Conservation (phyloP, 768 basidiomycete species). For the Lyophyllum decastes region DNA sequence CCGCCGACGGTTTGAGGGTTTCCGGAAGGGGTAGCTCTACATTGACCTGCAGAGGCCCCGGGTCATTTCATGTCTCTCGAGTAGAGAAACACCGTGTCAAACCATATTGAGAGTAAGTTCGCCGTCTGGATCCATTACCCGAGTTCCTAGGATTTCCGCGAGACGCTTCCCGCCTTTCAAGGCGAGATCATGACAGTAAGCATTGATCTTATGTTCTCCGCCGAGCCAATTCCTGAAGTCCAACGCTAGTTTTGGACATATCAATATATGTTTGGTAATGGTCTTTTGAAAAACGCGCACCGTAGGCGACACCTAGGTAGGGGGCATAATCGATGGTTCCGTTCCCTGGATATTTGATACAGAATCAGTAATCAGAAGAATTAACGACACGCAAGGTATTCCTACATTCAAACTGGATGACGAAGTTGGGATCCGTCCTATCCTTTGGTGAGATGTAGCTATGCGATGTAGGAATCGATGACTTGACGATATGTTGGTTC, state of each 20-base stretch:
- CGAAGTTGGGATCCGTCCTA: conserved; percentile 36
- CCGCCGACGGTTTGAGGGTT: conserved; percentile 18
- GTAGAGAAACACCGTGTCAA: neutral
- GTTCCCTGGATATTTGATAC: conserved; percentile 50
- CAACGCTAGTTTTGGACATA: conserved; percentile 46
- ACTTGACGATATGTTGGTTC: conserved; percentile 63
- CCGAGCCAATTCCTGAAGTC: conserved; percentile 80
- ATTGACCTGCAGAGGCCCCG: conserved; percentile 32
- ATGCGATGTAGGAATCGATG: conserved; percentile 59
- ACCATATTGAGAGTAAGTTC: conserved; percentile 81
- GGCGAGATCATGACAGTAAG: conserved; percentile 74
- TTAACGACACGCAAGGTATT: no score
- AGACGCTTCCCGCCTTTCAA: conserved; percentile 64
- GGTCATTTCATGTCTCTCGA: neutral
- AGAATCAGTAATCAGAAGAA: no score
- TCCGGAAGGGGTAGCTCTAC: conserved; percentile 41
- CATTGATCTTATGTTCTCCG: conserved; percentile 76
- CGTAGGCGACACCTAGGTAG: conserved; percentile 49
- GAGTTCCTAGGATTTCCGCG: conserved; percentile 65
- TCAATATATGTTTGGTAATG: neutral
- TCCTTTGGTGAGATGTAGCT: conserved; percentile 48
- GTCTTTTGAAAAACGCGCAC: conserved; percentile 28
- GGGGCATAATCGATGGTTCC: conserved; percentile 56
- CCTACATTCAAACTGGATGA: conserved; percentile 42
- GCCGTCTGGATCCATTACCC: conserved; percentile 59